Percentiles rank a stretch among this genome's conserved stretches.
Conservation (phyloP, 768 basidiomycete species). For the Termitomyces titanicus region DNA sequence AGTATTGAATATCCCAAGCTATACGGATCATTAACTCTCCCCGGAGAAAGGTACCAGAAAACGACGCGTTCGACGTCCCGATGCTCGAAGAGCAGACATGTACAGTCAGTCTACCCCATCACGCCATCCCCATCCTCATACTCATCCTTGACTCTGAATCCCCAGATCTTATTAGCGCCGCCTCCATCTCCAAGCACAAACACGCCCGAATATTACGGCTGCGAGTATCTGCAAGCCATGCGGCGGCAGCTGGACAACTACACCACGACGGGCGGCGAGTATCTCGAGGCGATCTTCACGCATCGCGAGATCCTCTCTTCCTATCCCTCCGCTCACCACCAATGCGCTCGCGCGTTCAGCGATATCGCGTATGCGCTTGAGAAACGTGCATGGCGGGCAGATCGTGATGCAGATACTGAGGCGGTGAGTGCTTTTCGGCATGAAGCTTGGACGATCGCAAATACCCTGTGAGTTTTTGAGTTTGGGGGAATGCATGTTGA, state of each 20-base stretch:
- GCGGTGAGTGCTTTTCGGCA: constrained; percentile 66
- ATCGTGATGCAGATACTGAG: constrained; percentile 67
- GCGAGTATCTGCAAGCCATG: constrained; percentile 60
- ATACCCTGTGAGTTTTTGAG: constrained; percentile 26
- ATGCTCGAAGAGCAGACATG: constrained; percentile 44
- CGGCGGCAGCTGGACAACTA: constrained; percentile 52
- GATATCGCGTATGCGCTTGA: constrained; percentile 66
- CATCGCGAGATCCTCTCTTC: constrained; percentile 69
- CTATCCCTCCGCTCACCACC: constrained; percentile 57
- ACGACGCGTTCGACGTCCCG: constrained; percentile 36
- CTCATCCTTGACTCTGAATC: background rate
- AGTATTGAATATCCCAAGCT: constrained; percentile 21
- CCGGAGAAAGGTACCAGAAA: constrained; percentile 44
- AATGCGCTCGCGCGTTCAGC: constrained; percentile 61
- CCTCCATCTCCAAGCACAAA: constrained; percentile 40
- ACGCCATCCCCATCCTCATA: background rate
- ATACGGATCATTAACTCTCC: constrained; percentile 17
- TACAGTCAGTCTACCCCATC: constrained; percentile 29
- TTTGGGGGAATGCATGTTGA: background rate
- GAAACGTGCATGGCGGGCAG: constrained; percentile 62
- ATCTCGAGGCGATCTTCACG: constrained; percentile 74
- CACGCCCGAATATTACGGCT: constrained; percentile 44
- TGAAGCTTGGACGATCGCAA: constrained; percentile 62
- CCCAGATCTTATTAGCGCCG: constrained; percentile 29
- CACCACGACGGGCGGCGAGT: constrained; percentile 66